Percentiles rank a stretch among this genome's conserved stretches.
phyloP scores from a whole-genome alignment of 768 basidiomycete genomes.

The Amanita rubescens region DNA sequence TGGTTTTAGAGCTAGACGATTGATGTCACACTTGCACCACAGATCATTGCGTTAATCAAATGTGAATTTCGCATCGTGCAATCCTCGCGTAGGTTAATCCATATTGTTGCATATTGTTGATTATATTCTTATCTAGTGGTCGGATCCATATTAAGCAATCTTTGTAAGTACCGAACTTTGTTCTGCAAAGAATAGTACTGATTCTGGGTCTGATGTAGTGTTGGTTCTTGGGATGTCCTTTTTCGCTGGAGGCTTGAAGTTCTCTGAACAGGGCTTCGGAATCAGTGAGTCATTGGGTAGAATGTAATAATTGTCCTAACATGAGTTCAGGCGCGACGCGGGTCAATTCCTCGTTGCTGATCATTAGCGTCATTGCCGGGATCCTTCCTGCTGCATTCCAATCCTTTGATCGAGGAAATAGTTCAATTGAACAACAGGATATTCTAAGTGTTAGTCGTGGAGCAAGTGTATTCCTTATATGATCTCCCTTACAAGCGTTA shows the following conservation, averaged over 20 bases:
- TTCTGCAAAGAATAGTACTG: slow-evolving; percentile 6
- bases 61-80: slow-evolving; percentile 71
- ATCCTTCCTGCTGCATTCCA: slow-evolving; percentile 79
- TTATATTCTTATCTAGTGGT: slow-evolving; percentile 44
- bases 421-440: slow-evolving; percentile 27
- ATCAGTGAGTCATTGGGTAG: slow-evolving; percentile 42
- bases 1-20: neutral
- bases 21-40: neutral
- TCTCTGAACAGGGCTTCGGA: slow-evolving; percentile 75
- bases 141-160: slow-evolving; percentile 82
- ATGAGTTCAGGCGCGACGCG: slow-evolving; percentile 46
- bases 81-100: slow-evolving; percentile 54
- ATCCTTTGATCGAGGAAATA: slow-evolving; percentile 31
- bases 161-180: slow-evolving; percentile 42
- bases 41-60: slow-evolving; percentile 44
- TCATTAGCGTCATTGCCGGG: slow-evolving; percentile 73
- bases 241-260: slow-evolving; percentile 75
- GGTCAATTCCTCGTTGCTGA: slow-evolving; percentile 68
- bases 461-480: slow-evolving; percentile 31
- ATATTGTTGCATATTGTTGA: slow-evolving; percentile 2
- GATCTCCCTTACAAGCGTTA: neutral
- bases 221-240: slow-evolving; percentile 88
- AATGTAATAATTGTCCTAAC: neutral
- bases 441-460: slow-evolving; percentile 70
- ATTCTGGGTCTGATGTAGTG: slow-evolving; percentile 31